Percentiles rank a stretch among this genome's conserved stretches.
These are phyloP conservation scores for Pythium oligandrum DNA, from an alignment of 352 stramenopile species.

Conservation along the genomic window DNA sequence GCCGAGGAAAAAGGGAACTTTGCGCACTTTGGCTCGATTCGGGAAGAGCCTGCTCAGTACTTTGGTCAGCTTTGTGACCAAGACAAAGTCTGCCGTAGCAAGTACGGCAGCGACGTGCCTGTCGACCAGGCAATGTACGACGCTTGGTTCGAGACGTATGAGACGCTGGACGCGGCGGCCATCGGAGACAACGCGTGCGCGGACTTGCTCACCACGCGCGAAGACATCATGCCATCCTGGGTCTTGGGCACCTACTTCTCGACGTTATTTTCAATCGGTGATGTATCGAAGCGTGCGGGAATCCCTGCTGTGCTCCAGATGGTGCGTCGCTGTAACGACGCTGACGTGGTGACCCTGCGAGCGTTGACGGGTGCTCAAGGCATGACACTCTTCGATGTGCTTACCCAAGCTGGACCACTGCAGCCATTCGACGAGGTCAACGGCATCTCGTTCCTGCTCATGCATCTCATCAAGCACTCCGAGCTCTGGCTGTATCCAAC, in stretches of 20 bases:
- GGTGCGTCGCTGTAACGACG: too few relatives aligned
- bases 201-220: not conserved
- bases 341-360: not conserved
- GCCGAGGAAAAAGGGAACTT: conserved; percentile 13
- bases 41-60: conserved; percentile 23
- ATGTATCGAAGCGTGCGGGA: too few relatives aligned
- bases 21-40: conserved; percentile 22
- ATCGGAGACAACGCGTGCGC: conserved; percentile 16
- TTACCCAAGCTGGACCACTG: conserved; percentile 21
- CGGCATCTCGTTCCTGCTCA: conserved; percentile 1
- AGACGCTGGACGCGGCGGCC: conserved; percentile 21
- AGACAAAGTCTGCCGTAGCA: conserved; percentile 5
- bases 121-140: conserved; percentile 13
- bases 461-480: conserved; percentile 27
- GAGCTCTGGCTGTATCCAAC: conserved; percentile 38
- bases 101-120: too few relatives aligned
- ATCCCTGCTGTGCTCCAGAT: too few relatives aligned
- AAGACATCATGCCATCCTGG: too few relatives aligned
- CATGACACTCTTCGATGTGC: conserved; percentile 17
- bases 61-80: conserved; percentile 19
- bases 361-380: conserved; percentile 27
- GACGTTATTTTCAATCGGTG: too few relatives aligned
- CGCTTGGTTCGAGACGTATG: conserved; percentile 23
- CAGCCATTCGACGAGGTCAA: too few relatives aligned
- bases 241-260: too few relatives aligned